These are phyloP conservation scores for Desmodesmus armatus DNA, from an alignment of 139 green algal species.

Conservation along the genomic window DNA sequence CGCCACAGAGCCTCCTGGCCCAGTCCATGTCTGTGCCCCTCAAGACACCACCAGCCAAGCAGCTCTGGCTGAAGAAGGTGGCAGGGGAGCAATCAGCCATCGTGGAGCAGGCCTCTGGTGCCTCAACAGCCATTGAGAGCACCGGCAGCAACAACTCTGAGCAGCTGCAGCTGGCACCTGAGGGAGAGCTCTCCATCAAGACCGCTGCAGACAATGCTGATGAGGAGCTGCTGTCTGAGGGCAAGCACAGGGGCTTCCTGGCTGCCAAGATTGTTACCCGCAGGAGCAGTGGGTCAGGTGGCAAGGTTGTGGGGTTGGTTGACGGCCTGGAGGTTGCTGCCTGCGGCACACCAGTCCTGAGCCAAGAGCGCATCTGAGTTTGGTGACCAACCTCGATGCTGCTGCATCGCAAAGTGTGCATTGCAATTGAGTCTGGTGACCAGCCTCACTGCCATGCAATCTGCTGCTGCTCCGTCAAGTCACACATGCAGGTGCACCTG, in stretches of 20 bases:
- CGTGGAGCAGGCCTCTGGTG: not conserved
- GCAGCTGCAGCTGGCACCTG: not conserved
- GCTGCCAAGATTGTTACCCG: no score
- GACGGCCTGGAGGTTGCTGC: slow-evolving; percentile 23
- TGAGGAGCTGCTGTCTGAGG: not conserved
- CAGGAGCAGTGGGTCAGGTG: slow-evolving; percentile 17
- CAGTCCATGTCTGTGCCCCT: not conserved
- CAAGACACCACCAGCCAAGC: not conserved
- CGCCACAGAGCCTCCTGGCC: not conserved
- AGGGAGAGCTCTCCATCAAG: not conserved
- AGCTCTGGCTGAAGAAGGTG: not conserved
- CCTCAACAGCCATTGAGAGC: not conserved
- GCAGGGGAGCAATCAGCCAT: not conserved
- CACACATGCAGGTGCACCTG: no score
- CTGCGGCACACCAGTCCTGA: not conserved
- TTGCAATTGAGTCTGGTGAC: no score
- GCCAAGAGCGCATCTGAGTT: not conserved
- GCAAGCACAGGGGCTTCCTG: not conserved
- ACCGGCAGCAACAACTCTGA: slow-evolving; percentile 2
- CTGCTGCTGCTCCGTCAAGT: no score
- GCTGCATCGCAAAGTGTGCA: no score
- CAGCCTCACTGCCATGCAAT: no score
- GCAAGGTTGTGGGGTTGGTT: slow-evolving; percentile 5
- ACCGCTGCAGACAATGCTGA: not conserved
- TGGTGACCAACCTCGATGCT: no score